Percentiles rank a stretch among this genome's conserved stretches.
phyloP scores from a whole-genome alignment of 208 protist species.

The Borovskyia barvae region DNA sequence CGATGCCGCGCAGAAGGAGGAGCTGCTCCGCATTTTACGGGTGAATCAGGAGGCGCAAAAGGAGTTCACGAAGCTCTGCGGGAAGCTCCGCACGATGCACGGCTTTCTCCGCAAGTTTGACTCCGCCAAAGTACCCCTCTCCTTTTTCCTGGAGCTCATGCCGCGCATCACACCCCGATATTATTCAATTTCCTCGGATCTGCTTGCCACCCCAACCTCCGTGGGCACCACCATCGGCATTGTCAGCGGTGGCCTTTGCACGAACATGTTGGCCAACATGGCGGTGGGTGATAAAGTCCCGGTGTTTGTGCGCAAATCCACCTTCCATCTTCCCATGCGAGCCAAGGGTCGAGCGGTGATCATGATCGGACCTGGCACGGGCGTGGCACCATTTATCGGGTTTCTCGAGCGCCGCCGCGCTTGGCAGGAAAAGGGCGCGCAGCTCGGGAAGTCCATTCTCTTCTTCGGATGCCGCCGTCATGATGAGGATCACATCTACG shows the following conservation, averaged over 20 bases:
- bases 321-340: conserved; percentile 88
- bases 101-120: conserved; percentile 84
- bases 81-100: conserved; percentile 68
- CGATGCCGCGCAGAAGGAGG: conserved; percentile 69
- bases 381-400: conserved; percentile 93
- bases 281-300: conserved; percentile 63
- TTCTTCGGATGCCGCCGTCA: conserved; percentile 90
- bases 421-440: conserved; percentile 72
- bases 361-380: conserved; percentile 96
- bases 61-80: conserved; percentile 67
- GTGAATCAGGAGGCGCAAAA: conserved; percentile 70
- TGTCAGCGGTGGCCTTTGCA: conserved; percentile 91
- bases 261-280: conserved; percentile 78
- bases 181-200: conserved; percentile 96
- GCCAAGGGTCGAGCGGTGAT: conserved; percentile 82
- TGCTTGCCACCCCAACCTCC: conserved; percentile 55
- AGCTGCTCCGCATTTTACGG: conserved; percentile 68
- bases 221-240: conserved; percentile 88
- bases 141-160: conserved; percentile 92
- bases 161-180: conserved; percentile 92
- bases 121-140: conserved; percentile 76
- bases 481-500: conserved; percentile 85
- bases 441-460: conserved; percentile 66
- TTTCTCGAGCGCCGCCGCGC: conserved; percentile 91
- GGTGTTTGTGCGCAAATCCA: conserved; percentile 92